These are phyloP conservation scores for Monosporascus sp. DNA, from an alignment of 2,329 filamentous ascomycete genomes.

Conservation along the genomic window DNA sequence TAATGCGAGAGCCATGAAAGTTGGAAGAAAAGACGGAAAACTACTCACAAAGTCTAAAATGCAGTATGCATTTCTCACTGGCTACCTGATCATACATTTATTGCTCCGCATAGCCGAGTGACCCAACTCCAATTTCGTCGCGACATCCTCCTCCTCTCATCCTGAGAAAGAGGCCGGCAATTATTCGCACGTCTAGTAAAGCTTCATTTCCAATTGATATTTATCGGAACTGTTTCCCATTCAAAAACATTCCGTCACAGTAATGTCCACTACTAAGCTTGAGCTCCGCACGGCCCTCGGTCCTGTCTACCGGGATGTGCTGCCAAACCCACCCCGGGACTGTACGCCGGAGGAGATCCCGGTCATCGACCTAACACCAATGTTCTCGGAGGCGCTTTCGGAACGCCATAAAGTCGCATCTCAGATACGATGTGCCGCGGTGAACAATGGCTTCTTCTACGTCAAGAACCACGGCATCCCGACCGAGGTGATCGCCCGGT, in stretches of 20 bases:
- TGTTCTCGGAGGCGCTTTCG: slow-evolving; percentile 29
- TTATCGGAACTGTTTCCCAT: background rate
- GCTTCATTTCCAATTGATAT: background rate
- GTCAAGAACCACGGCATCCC: slow-evolving; percentile 43
- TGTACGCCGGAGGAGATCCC: slow-evolving; percentile 41
- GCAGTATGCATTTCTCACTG: background rate
- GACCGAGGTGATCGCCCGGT: slow-evolving; percentile 25
- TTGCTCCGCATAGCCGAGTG: background rate
- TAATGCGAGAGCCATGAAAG: background rate
- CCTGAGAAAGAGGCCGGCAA: background rate
- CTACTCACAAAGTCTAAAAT: background rate
- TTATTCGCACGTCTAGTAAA: no score
- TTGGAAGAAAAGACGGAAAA: background rate
- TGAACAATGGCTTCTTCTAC: slow-evolving; percentile 51
- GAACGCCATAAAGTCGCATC: slow-evolving; percentile 34
- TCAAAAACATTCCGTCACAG: background rate
- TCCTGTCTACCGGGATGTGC: slow-evolving; percentile 26
- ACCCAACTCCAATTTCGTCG: background rate
- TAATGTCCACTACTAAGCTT: slow-evolving; percentile 23
- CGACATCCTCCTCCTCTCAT: background rate
- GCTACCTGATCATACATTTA: background rate
- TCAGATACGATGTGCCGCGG: slow-evolving; percentile 38
- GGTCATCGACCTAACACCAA: slow-evolving; percentile 43
- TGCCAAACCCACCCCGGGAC: slow-evolving; percentile 22
- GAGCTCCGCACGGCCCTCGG: slow-evolving; percentile 27